phyloP scores from a whole-genome alignment of 106 monocot genomes.

The Acanthochlamys bracteata region DNA sequence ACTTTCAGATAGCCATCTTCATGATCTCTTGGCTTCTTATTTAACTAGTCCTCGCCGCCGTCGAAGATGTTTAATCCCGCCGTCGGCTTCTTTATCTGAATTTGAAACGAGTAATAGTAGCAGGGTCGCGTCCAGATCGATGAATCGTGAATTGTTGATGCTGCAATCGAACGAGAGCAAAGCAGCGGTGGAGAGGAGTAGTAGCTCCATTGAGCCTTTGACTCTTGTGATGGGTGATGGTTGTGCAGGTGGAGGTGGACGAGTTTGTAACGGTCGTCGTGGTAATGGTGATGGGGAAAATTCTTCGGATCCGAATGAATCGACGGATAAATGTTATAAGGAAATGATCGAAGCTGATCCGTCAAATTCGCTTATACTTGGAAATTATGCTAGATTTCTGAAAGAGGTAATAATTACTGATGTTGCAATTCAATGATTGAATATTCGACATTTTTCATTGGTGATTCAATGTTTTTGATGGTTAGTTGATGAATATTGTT shows the following conservation, averaged over 20 bases:
- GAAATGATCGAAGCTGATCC: conserved; percentile 19
- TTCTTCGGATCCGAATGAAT: not conserved
- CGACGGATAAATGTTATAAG: conserved; percentile 12
- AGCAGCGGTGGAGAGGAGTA: not conserved
- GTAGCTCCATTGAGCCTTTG: not conserved
- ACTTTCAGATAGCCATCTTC: not conserved
- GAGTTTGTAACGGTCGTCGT: not conserved
- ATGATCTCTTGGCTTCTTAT: not conserved
- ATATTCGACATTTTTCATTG: too few species aligned
- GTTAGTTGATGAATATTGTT: not conserved
- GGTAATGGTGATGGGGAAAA: not conserved
- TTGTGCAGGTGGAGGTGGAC: not conserved
- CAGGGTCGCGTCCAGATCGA: too few species aligned
- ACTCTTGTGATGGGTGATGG: not conserved
- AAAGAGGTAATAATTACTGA: conserved; percentile 10
- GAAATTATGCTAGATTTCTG: conserved; percentile 29
- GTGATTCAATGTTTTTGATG: not conserved
- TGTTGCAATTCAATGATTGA: not conserved
- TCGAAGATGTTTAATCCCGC: too few species aligned
- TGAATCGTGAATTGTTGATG: too few species aligned
- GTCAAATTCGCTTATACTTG: conserved; percentile 17
- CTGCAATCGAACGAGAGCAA: not conserved
- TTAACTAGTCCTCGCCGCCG: too few species aligned
- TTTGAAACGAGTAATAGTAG: too few species aligned
- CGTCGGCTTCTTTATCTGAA: too few species aligned